Conservation (phyloP, 2,329 filamentous ascomycete genomes). For the Bertia moriformis region DNA sequence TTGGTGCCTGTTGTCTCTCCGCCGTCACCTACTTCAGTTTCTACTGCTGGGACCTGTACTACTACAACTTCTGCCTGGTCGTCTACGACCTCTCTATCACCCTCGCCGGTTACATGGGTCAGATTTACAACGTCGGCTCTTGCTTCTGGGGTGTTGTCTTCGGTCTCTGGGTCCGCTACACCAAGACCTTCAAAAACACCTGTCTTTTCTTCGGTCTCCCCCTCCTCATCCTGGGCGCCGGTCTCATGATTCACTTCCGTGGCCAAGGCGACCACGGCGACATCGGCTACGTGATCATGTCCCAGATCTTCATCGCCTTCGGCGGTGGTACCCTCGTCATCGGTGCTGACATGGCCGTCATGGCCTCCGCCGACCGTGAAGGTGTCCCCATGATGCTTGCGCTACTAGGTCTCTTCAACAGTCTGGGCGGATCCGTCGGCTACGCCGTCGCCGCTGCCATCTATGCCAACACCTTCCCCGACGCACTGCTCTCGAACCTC, state of each 20-base stretch:
- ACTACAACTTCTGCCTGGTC: constrained; percentile 18
- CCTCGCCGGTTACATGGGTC: constrained; percentile 27
- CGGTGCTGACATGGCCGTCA: constrained; percentile 36
- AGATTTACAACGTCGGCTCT: constrained; percentile 26
- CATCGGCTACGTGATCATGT: constrained; percentile 33
- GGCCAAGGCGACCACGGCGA: constrained; percentile 12
- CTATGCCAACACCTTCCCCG: constrained; percentile 13
- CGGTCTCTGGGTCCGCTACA: constrained; percentile 22
- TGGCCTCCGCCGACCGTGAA: constrained; percentile 37
- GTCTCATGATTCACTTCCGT: constrained; percentile 26
- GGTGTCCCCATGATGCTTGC: constrained; percentile 32
- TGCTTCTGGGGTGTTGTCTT: neutral
- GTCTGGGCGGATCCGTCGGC: constrained; percentile 18
- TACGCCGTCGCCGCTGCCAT: constrained; percentile 13
- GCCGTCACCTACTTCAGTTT: constrained; percentile 31
- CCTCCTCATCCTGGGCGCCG: constrained; percentile 24
- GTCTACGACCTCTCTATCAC: constrained; percentile 28
- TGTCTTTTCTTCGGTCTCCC: constrained; percentile 21
- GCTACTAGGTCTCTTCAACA: constrained; percentile 16
- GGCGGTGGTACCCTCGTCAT: constrained; percentile 23
- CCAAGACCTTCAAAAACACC: constrained; percentile 30
- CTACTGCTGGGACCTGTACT: constrained; percentile 30
- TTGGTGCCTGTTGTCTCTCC: constrained; percentile 26
- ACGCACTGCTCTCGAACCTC: constrained; percentile 4
- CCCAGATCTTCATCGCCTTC: constrained; percentile 39